These are phyloP conservation scores for Penicillium thymicola DNA, from an alignment of 2,329 filamentous ascomycete genomes.

Conservation along the genomic window DNA sequence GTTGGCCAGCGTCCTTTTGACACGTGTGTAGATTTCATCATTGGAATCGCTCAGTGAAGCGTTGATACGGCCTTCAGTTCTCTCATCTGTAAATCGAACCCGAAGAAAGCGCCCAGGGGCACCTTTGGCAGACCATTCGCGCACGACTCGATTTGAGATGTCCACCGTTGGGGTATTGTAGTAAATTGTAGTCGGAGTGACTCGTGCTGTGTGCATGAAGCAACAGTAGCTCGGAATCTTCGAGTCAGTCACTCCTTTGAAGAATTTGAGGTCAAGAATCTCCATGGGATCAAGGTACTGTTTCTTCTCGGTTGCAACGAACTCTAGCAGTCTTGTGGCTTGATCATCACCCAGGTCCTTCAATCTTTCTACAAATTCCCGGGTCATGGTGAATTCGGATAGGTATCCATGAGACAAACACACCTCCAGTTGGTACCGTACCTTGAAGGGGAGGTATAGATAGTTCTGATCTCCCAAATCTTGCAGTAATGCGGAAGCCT, in stretches of 20 bases:
- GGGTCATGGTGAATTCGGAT: slow-evolving; percentile 69
- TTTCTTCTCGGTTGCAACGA: slow-evolving; percentile 63
- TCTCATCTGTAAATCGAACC: slow-evolving; percentile 85
- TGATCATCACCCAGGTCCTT: slow-evolving; percentile 48
- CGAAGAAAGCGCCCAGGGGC: slow-evolving; percentile 78
- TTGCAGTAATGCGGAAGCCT: slow-evolving; percentile 32
- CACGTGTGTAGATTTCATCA: slow-evolving; percentile 69
- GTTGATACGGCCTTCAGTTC: slow-evolving; percentile 59
- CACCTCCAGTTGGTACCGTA: slow-evolving; percentile 88
- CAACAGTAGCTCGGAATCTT: slow-evolving; percentile 69
- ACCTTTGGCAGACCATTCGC: slow-evolving; percentile 63
- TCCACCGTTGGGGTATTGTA: slow-evolving; percentile 76
- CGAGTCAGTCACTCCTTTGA: slow-evolving; percentile 48
- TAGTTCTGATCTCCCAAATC: slow-evolving; percentile 35
- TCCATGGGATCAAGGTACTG: slow-evolving; percentile 67
- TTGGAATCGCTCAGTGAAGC: slow-evolving; percentile 55
- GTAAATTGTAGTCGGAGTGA: slow-evolving; percentile 82
- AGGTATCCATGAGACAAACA: slow-evolving; percentile 79
- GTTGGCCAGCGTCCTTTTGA: slow-evolving; percentile 67
- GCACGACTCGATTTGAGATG: slow-evolving; percentile 80
- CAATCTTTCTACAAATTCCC: slow-evolving; percentile 65
- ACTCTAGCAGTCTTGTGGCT: slow-evolving; percentile 69
- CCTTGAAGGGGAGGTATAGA: slow-evolving; percentile 60
- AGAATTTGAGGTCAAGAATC: slow-evolving; percentile 58
- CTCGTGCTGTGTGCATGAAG: slow-evolving; percentile 68